Base-by-base conservation (phyloP, 164 flowering plant species). In the Pachysandra terminalis region DNA sequence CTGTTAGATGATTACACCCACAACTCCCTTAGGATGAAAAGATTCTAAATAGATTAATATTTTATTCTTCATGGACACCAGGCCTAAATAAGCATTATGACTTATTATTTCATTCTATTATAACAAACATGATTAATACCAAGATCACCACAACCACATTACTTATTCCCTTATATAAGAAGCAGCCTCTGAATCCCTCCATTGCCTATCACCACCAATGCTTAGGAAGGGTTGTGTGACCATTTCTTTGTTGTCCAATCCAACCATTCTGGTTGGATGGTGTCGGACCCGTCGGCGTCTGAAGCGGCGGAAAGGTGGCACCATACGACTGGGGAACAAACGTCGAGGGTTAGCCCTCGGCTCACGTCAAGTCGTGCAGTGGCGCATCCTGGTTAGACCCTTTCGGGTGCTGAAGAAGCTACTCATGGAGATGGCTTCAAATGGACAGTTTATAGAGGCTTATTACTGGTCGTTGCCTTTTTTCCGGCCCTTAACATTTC, bases 241-340 rank as follows among this genome's bases (percentile, higher is more conserved):
- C 56, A 58, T 71, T 70, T 77, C 77, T 10, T 53, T 75, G 48
- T 40, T 76, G 1, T 68, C 82, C n/a, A 77, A 69, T 55, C 68
- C 83, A 12, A 19, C 78, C 6, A 59, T 74, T 57, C 49, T 77
- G 27, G 72, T n/a, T n/a, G n/a, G n/a, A n/a, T n/a, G 75, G 74
- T 76, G 79, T 73, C 76, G 78, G 8, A 65, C 23, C 0, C 62
- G 77, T 0, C 63, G 79, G 28, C 75, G 82, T 49, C 54, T 45
- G 64, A 68, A 76, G 72, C 26, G 84, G 64, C 75, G 77, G 26
- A 72, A 74, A 40, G 56, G 77, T 19, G 25, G 81, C 78, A 78
- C 79, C 6, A 55, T 85, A 19, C 57, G 86, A 73, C 79, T 85
- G 13, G 88, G 88, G 67, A 82, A 75, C 53, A 68, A 64, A 70